Conservation (phyloP, 2,329 filamentous ascomycete species). For the Mycogone perniciosa region DNA sequence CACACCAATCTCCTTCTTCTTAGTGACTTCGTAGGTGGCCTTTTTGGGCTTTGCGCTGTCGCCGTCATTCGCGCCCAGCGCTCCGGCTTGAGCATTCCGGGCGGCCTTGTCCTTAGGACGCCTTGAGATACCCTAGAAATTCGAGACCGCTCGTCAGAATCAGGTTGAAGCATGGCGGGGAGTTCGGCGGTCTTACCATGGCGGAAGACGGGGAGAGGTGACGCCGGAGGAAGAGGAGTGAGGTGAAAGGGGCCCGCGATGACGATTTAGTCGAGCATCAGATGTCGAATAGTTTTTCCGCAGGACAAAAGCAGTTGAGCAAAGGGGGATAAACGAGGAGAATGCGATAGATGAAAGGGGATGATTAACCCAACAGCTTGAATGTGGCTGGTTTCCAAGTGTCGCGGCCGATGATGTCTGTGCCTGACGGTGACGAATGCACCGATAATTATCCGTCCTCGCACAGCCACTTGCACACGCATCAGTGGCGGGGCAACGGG, state of each 20-base stretch:
- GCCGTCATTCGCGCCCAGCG: conserved; percentile 28
- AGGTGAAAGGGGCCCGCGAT: conserved; percentile 10
- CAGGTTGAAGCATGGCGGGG: conserved; percentile 7
- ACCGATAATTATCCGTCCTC: conserved; percentile 30
- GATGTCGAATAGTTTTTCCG: conserved; percentile 13
- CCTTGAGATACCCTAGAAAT: conserved; percentile 32
- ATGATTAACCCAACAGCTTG: conserved; percentile 18
- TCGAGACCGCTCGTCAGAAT: conserved; percentile 14
- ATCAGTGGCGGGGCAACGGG: conserved; percentile 17
- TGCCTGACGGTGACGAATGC: conserved; percentile 30
- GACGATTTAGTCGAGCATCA: conserved; percentile 22
- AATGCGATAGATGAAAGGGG: background rate
- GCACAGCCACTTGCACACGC: conserved; percentile 25
- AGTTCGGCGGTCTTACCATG: conserved; percentile 27
- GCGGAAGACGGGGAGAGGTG: conserved; percentile 15
- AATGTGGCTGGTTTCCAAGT: conserved; percentile 23
- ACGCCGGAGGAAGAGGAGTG: conserved; percentile 12
- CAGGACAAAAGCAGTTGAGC: background rate
- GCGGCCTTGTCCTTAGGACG: conserved; percentile 36
- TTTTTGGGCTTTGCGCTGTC: conserved; percentile 72
- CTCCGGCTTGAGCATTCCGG: conserved; percentile 33
- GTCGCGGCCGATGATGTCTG: conserved; percentile 23
- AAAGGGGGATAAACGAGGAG: conserved; percentile 1
- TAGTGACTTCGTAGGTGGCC: conserved; percentile 88
- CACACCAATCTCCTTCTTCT: conserved; percentile 99